phyloP scores from a whole-genome alignment of 75 land plant genomes.

The Pinus tabuliformis region DNA sequence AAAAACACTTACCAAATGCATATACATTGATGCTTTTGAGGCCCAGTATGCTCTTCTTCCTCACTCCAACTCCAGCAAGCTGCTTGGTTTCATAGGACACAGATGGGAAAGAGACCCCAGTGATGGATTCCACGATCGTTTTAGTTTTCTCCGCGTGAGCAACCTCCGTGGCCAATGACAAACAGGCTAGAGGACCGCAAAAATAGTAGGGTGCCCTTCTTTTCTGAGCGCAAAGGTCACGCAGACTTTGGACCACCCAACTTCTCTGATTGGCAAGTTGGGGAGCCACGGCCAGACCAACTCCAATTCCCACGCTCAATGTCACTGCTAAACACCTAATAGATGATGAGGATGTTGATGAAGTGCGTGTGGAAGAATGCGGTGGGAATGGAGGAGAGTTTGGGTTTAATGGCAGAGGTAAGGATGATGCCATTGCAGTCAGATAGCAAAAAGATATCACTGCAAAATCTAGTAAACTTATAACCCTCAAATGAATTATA shows the following conservation, averaged over 20 bases:
- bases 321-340: neutral
- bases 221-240: neutral
- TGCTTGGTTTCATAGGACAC: constrained; percentile 28
- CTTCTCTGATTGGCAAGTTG: constrained; percentile 3
- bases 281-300: constrained; percentile 1
- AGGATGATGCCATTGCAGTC: too few species aligned
- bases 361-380: neutral
- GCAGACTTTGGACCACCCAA: neutral
- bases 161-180: constrained; percentile 31
- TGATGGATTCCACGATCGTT: constrained; percentile 50
- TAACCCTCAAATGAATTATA: too few species aligned
- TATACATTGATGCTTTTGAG: constrained; percentile 91
- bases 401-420: neutral
- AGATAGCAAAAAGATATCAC: too few species aligned
- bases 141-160: constrained; percentile 7
- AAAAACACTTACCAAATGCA: constrained; percentile 64
- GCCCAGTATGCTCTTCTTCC: constrained; percentile 82
- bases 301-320: neutral
- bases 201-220: neutral
- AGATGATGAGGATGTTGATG: neutral
- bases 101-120: constrained; percentile 68
- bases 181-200: constrained; percentile 29
- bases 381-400: neutral
- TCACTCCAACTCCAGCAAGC: constrained; percentile 74
- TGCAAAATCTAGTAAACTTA: too few species aligned